Evolutionary conservation across 768 basidiomycete genomes (phyloP).

Genomic region (Lepiota venenata): DNA sequence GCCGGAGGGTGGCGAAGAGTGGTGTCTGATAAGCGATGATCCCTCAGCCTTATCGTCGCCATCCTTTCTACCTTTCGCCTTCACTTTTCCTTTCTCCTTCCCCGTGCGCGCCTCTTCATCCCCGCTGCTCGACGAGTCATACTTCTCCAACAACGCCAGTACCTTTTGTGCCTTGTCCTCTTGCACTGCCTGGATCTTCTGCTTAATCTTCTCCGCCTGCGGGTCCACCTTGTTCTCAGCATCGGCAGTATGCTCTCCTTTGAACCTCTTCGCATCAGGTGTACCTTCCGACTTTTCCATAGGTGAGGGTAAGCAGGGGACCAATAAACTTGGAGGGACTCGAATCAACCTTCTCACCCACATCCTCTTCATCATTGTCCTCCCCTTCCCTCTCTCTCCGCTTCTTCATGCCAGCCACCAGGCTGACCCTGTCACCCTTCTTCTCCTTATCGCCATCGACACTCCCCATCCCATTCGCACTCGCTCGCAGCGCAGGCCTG

Average conservation of each 20-base stretch:
- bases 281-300: constrained; percentile 21
- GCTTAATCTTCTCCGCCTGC: constrained; percentile 27
- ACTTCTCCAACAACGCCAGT: constrained; percentile 23
- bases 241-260: constrained; percentile 5
- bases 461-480: constrained; percentile 19
- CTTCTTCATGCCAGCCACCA: constrained; percentile 53
- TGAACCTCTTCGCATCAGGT: constrained; percentile 22
- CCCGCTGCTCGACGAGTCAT: constrained; percentile 22
- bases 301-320: constrained; percentile 57
- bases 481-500: constrained; percentile 55
- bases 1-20: constrained; percentile 1
- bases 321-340: constrained; percentile 50
- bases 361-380: constrained; percentile 46
- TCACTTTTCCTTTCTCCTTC: constrained; percentile 6
- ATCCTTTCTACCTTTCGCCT: constrained; percentile 10
- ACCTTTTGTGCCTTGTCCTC: constrained; percentile 20
- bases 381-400: constrained; percentile 34
- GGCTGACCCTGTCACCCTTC: constrained; percentile 29
- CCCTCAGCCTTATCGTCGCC: not conserved
- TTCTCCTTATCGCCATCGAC: constrained; percentile 8
- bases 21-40: not conserved
- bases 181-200: constrained; percentile 25
- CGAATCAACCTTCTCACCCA: constrained; percentile 41
- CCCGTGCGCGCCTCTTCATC: constrained; percentile 1
- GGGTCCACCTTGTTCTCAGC: constrained; percentile 21